Evolutionary conservation across 805 yeast species (phyloP), one percentile per base, ranked within the genome.

Genomic region (Pichia manshurica): DNA sequence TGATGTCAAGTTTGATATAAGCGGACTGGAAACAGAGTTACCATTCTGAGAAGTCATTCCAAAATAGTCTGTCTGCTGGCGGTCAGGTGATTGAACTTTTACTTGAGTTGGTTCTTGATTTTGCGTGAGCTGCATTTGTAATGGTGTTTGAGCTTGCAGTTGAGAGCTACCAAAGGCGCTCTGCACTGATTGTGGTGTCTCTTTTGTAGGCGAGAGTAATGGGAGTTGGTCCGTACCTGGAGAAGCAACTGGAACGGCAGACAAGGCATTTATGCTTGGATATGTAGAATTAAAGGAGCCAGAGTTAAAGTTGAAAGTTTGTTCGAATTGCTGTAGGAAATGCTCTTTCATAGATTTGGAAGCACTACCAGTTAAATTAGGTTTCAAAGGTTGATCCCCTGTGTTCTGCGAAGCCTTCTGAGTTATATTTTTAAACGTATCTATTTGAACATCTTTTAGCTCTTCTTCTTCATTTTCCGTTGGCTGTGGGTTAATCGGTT

Each of bases 391-490:
- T 54, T 56, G 56, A 15, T 49, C 49, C 9, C 49, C 50, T 8
- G 49, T 17, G 15, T 23, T 36, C 29, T 41, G 46, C 5, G 39
- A 19, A 1, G 42, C 54, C 23, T 43, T 41, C 31, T 49, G 49
- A 5, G 53, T 52, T 13, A 53, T 46, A 15, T 36, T 52, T 37
- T 53, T 45, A 32, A 48, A 48, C 19, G 57, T 47, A 37, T 53
- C 48, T 25, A 50, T 40, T 31, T 53, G 44, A 29, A 48, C 39
- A 29, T 50, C 54, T 51, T 77, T 78, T 29, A 84, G 69, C 39
- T 81, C 84, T 55, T 82, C 84, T 53, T 78, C 82, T 51, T 85
- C 95, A 52, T 82, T 84, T 39, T 77, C 81, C 31, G 39, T 10
- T 13, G 47, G 42, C 23, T 36, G 34, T 9, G 44, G 13, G 12